These are phyloP conservation scores for Hemileccinum impolitum DNA, from an alignment of 768 basidiomycete genomes.

Conservation along the genomic window DNA sequence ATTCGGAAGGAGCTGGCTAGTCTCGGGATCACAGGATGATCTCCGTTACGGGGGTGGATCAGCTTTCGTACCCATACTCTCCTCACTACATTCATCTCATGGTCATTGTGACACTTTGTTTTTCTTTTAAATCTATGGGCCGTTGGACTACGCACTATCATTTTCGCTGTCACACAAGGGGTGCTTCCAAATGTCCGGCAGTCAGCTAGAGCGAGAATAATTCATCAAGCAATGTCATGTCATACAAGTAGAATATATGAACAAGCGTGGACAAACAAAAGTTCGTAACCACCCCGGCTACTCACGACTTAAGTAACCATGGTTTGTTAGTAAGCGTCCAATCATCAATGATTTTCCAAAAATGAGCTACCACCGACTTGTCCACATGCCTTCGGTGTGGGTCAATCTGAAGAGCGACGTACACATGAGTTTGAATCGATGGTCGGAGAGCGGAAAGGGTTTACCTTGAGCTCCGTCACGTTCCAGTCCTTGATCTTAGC, in stretches of 20 bases:
- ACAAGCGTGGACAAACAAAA: neutral
- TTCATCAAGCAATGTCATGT: neutral
- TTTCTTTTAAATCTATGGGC: conserved; percentile 8
- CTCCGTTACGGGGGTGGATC: too few species aligned
- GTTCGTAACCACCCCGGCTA: too few species aligned
- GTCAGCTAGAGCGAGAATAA: too few species aligned
- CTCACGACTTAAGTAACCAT: conserved; percentile 54
- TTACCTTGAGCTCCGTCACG: conserved; percentile 88
- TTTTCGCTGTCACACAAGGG: too few species aligned
- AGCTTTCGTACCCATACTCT: neutral
- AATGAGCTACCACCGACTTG: conserved; percentile 91
- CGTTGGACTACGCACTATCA: neutral
- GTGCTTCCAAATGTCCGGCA: neutral
- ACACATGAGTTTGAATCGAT: neutral
- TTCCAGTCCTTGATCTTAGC: conserved; percentile 94
- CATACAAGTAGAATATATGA: neutral
- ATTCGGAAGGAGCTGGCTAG: conserved; percentile 74
- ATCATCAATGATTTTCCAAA: conserved; percentile 89
- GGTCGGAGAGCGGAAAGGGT: conserved; percentile 1
- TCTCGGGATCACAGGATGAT: conserved; percentile 26
- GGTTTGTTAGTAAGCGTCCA: conserved; percentile 84
- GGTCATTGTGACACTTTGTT: neutral
- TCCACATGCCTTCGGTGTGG: conserved; percentile 87
- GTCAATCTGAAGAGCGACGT: conserved; percentile 67
- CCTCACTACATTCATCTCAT: neutral